These are phyloP conservation scores for Saccharomyces jurei DNA, from an alignment of 805 yeast genomes.

Conservation along the genomic window DNA sequence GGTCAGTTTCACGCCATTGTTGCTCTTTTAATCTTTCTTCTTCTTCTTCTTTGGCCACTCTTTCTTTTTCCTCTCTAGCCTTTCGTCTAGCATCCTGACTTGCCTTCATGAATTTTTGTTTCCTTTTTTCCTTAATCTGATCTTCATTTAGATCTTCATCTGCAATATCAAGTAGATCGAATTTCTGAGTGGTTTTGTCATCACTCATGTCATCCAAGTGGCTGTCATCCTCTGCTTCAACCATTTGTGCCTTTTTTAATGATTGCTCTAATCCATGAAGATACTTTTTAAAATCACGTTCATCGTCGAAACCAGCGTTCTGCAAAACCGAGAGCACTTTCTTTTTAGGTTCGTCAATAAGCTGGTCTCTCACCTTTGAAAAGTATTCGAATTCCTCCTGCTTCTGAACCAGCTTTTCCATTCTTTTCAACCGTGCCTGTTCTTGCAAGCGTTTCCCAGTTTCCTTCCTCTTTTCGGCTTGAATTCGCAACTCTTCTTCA, in stretches of 20 bases:
- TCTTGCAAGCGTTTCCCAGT: constrained; percentile 85
- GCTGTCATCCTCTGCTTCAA: constrained; percentile 54
- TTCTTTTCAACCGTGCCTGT: constrained; percentile 78
- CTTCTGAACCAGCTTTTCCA: constrained; percentile 71
- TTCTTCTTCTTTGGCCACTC: constrained; percentile 50
- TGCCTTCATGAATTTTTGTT: constrained; percentile 74
- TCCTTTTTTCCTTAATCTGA: constrained; percentile 76
- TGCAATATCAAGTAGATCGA: constrained; percentile 72
- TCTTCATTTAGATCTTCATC: constrained; percentile 78
- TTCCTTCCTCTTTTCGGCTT: constrained; percentile 73
- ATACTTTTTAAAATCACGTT: constrained; percentile 62
- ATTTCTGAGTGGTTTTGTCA: constrained; percentile 36
- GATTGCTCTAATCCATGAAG: constrained; percentile 57
- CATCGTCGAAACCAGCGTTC: constrained; percentile 72
- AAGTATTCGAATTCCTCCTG: constrained; percentile 76
- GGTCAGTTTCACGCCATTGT: constrained; percentile 68
- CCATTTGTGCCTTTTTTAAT: constrained; percentile 56
- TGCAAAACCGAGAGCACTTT: constrained; percentile 49
- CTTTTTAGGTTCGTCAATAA: constrained; percentile 43
- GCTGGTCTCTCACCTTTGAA: constrained; percentile 44
- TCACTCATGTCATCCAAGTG: constrained; percentile 36
- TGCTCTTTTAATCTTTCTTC: constrained; percentile 58
- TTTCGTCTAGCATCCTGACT: constrained; percentile 82
- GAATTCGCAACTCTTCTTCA: constrained; percentile 71
- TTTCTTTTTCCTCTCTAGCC: constrained; percentile 69